A percentile compares a stretch with the other conserved stretches of the same genome.
Conservation (phyloP, 1,139 yeast genomes). For the Kodamaea fungicola region DNA sequence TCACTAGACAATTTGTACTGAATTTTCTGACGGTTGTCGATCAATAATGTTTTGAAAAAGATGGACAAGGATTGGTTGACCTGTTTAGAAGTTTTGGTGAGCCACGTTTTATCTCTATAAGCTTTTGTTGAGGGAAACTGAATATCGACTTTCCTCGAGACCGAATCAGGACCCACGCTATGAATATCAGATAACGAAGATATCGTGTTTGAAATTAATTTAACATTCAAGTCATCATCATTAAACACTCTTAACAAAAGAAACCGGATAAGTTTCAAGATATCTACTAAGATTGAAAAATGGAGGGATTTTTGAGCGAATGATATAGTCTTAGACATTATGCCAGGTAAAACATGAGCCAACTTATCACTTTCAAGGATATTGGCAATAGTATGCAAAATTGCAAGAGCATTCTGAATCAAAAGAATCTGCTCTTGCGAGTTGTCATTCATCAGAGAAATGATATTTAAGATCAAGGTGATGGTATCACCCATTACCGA, state of each 20-base stretch:
- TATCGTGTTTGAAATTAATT: slow-evolving; percentile 7
- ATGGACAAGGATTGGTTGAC: slow-evolving; percentile 44
- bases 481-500: slow-evolving; percentile 27
- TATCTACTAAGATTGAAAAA: slow-evolving; percentile 18
- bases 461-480: slow-evolving; percentile 19
- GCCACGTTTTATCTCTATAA: slow-evolving; percentile 59
- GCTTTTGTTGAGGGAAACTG: not conserved
- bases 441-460: slow-evolving; percentile 9
- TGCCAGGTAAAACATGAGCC: slow-evolving; percentile 41
- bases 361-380: slow-evolving; percentile 27
- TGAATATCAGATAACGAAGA: slow-evolving; percentile 5
- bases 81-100: slow-evolving; percentile 60
- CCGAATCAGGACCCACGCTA: not conserved
- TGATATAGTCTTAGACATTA: slow-evolving; percentile 28
- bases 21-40: slow-evolving; percentile 15
- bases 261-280: slow-evolving; percentile 20
- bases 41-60: slow-evolving; percentile 25
- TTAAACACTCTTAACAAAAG: slow-evolving; percentile 26
- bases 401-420: slow-evolving; percentile 10
- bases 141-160: not conserved
- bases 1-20: slow-evolving; percentile 23
- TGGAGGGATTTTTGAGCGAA: slow-evolving; percentile 22
- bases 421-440: slow-evolving; percentile 19
- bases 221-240: slow-evolving; percentile 16
- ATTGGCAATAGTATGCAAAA: slow-evolving; percentile 15